phyloP scores from a whole-genome alignment of 2,329 filamentous ascomycete genomes.

The Paraconiothyrium sp. region DNA sequence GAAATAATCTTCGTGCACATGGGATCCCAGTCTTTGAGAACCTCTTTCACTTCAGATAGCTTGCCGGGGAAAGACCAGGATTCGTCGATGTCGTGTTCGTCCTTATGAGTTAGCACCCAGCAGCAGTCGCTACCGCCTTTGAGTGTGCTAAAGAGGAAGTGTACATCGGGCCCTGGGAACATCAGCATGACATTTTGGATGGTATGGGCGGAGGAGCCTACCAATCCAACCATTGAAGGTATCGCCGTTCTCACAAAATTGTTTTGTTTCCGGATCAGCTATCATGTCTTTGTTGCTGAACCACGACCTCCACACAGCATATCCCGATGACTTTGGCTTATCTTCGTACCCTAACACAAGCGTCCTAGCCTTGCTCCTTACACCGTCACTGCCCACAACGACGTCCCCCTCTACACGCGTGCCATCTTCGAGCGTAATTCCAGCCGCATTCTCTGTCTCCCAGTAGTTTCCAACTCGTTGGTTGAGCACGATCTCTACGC shows the following conservation, averaged over 20 bases:
- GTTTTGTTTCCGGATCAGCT: slow-evolving; percentile 47
- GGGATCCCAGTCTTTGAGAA: slow-evolving; percentile 46
- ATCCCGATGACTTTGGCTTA: slow-evolving; percentile 63
- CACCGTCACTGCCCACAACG: slow-evolving; percentile 63
- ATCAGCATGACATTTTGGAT: slow-evolving; percentile 6
- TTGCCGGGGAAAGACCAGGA: slow-evolving; percentile 49
- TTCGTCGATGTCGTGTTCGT: slow-evolving; percentile 48
- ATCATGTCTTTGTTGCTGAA: slow-evolving; percentile 51
- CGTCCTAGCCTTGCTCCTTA: slow-evolving; percentile 61
- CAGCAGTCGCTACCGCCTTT: slow-evolving; percentile 49
- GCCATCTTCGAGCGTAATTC: slow-evolving; percentile 61
- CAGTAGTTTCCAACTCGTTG: slow-evolving; percentile 64
- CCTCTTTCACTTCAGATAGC: slow-evolving; percentile 43
- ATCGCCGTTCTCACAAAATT: slow-evolving; percentile 51
- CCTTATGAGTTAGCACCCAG: slow-evolving; percentile 49
- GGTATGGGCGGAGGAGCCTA: slow-evolving; percentile 12
- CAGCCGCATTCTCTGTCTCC: slow-evolving; percentile 61
- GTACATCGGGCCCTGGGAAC: slow-evolving; percentile 44
- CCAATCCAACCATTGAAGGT: slow-evolving; percentile 52
- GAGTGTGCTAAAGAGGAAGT: slow-evolving; percentile 51
- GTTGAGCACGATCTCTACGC: slow-evolving; percentile 65
- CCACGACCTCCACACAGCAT: slow-evolving; percentile 63
- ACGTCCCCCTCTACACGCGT: slow-evolving; percentile 59
- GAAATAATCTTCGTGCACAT: slow-evolving; percentile 47
- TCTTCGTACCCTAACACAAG: slow-evolving; percentile 63